A percentile compares a stretch with the other conserved stretches of the same genome.
Conservation (phyloP, 2,329 filamentous ascomycete species). For the Botrytis paeoniae region DNA sequence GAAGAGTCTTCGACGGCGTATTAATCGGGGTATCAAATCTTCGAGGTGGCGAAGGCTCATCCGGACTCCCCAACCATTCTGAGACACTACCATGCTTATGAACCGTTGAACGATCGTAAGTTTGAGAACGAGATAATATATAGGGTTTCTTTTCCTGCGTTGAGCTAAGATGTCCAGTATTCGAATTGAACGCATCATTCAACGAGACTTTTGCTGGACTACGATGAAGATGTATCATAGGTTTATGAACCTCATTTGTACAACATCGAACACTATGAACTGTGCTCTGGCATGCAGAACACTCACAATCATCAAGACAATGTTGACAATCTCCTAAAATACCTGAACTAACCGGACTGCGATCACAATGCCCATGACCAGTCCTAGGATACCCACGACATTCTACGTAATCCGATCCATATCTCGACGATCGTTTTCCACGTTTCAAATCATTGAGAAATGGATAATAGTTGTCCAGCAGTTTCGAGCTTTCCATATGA, state of each 20-base stretch:
- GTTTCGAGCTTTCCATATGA: not conserved
- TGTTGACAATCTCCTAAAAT: constrained; percentile 35
- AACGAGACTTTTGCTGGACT: not conserved
- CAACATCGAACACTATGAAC: constrained; percentile 34
- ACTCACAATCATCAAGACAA: constrained; percentile 34
- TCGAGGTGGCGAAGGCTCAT: not conserved
- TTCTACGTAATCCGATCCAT: constrained; percentile 19
- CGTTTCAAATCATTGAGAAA: not conserved
- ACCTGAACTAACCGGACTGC: constrained; percentile 27
- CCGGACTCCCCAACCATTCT: constrained; percentile 6
- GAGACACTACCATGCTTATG: not conserved
- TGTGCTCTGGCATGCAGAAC: constrained; percentile 30
- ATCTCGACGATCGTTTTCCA: not conserved
- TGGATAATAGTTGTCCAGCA: not conserved
- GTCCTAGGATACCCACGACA: constrained; percentile 34
- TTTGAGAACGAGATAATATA: not conserved
- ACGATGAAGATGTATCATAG: constrained; percentile 27
- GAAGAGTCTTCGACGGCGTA: not conserved
- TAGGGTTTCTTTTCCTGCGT: not conserved
- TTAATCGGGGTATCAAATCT: not conserved
- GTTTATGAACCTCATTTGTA: constrained; percentile 28
- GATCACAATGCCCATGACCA: constrained; percentile 26
- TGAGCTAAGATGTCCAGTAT: not conserved
- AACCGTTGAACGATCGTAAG: not conserved
- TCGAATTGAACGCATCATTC: not conserved